These are phyloP conservation scores for Hydrangea macrophylla DNA, from an alignment of 148 eudicot species.

Conservation along the genomic window DNA sequence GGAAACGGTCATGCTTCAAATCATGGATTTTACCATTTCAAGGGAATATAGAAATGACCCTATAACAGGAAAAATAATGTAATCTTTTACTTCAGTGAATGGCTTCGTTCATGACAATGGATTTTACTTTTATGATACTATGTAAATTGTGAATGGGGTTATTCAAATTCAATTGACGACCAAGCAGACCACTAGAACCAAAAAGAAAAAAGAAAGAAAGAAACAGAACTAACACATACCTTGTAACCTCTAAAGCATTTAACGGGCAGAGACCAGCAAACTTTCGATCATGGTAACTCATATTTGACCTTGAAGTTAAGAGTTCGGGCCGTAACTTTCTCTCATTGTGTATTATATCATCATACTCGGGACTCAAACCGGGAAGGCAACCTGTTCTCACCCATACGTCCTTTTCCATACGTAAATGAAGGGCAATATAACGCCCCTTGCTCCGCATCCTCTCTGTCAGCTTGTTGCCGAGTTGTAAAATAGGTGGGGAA, in stretches of 20 bases:
- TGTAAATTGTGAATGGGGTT: no score
- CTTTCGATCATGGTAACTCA: conserved; percentile 83
- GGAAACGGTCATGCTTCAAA: no score
- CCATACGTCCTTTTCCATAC: conserved; percentile 97
- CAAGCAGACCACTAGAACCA: no score
- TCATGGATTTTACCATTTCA: no score
- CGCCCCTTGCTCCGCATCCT: conserved; percentile 88
- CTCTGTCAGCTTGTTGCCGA: conserved; percentile 76
- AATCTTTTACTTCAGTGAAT: no score
- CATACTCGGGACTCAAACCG: conserved; percentile 64
- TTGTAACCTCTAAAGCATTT: conserved; percentile 77
- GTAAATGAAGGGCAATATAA: conserved; percentile 84
- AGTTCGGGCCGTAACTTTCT: conserved; percentile 72
- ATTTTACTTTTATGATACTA: no score
- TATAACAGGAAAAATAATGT: no score
- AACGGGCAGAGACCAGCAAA: conserved; percentile 96
- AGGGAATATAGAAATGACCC: no score
- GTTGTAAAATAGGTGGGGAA: conserved; percentile 64
- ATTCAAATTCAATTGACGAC: no score
- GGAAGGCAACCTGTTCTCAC: conserved; percentile 96
- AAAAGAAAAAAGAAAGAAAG: no score
- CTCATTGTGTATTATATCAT: conserved; percentile 63
- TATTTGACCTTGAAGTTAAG: conserved; percentile 79
- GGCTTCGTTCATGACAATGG: no score
- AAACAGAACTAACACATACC: conserved; percentile 37